Evolutionary conservation across 768 basidiomycete species (phyloP), one percentile per base, ranked within the genome.

Genomic region (Porphyrellus cyaneotinctus): DNA sequence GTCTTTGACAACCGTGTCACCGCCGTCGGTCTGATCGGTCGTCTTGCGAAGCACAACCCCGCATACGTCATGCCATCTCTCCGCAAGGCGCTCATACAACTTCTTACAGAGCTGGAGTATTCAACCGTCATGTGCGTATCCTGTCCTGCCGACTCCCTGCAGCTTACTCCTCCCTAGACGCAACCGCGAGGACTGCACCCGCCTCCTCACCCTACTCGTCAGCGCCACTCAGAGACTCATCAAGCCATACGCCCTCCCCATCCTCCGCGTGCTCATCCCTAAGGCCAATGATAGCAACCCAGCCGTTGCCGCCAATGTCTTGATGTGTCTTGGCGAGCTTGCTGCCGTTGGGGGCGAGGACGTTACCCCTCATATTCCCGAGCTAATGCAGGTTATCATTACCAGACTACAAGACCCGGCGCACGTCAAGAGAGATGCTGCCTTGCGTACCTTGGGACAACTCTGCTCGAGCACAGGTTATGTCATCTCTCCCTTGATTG

Each of bases 31-130:
- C 78, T 98, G 56, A 97, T 99, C 53, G 97, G 97, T 1, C 85
- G 97, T 24, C 80, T 99, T 23, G 91, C 95, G 4, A 83, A 85
- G 60, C 91, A 95, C 70, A 99, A 99, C 64, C 97, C 97, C 0
- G 97, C 97, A 15, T 97, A 97, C 74, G 94, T 99, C 18, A 97
- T 99, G 88, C 95, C 97, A 10, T 93, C 92, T 4, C 75, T 99
- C 22, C 82, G 97, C 43, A 98, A 98, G 70, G 87, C 94, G 2
- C 76, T 99, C 53, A 97, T 98, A 50, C 95, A 98, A 66, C 80
- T 99, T 8, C 75, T 99, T 52, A 98, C 97, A 1, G 97, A 98
- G 71, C 74, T 99, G 33, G 95, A 98, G 72, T 98, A 97, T 64
- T 92, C 94, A 4, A 94, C 90, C 2, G 85, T 93, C 46, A 76